Percentiles rank a stretch among this genome's conserved stretches.
Evolutionary conservation across 2,329 filamentous ascomycete species (phyloP).

Genomic region (Aureobasidium melanogenum): DNA sequence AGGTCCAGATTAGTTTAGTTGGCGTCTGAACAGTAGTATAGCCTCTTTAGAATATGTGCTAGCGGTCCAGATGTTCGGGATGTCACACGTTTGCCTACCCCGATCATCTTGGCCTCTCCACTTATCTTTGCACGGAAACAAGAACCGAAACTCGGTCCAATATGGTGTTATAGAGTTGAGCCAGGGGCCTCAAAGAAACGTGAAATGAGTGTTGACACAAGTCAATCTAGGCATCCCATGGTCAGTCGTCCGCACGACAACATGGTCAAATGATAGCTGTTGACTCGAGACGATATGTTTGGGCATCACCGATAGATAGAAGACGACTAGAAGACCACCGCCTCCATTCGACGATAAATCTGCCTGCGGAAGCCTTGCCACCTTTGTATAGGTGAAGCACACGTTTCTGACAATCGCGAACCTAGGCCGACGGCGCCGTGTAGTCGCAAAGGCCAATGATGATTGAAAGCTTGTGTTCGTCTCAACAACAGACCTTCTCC

Average conservation of each 20-base stretch:
- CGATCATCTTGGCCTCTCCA: neutral
- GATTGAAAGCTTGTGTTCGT: neutral
- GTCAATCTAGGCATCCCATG: neutral
- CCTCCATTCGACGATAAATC: neutral
- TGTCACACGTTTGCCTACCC: neutral
- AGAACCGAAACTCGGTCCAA: conserved; percentile 6
- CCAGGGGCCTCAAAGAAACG: neutral
- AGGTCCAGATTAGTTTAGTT: neutral
- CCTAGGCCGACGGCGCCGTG: neutral
- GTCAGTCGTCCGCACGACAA: neutral
- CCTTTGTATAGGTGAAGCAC: neutral
- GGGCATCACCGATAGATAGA: neutral
- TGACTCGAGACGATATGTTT: neutral
- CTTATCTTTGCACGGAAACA: neutral
- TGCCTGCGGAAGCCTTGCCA: neutral
- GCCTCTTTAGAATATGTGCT: neutral
- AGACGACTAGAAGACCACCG: neutral
- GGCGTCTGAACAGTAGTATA: neutral
- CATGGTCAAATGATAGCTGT: neutral
- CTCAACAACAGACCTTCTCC: neutral
- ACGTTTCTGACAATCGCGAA: neutral
- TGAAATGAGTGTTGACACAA: neutral
- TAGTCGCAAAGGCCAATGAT: neutral
- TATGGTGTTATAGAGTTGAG: neutral
- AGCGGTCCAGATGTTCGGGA: conserved; percentile 3